A percentile compares a stretch with the other conserved stretches of the same genome.
Evolutionary conservation across 805 yeast species (phyloP).

Genomic region (Saccharomycopsis sp.): DNA sequence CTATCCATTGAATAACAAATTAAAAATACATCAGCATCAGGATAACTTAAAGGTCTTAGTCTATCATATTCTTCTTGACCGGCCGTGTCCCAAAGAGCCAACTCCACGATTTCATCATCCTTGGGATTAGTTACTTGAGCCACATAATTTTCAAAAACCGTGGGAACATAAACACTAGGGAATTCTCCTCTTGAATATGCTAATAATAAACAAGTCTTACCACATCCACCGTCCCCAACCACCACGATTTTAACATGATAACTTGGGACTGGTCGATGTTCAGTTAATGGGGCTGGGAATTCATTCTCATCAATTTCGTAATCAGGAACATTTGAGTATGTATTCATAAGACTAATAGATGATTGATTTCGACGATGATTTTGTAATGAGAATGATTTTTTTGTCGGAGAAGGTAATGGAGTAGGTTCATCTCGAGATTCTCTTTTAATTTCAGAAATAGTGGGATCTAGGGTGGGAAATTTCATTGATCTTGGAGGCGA

Average conservation of each 20-base stretch:
- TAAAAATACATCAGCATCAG: conserved; percentile 66
- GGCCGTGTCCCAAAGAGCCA: conserved; percentile 84
- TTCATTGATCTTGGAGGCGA: neutral
- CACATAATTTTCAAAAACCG: conserved; percentile 72
- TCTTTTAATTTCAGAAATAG: neutral
- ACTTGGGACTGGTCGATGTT: conserved; percentile 19
- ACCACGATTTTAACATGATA: conserved; percentile 52
- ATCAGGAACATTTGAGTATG: conserved; percentile 15
- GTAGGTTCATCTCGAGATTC: conserved; percentile 5
- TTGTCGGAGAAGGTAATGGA: conserved; percentile 14
- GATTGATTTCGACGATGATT: conserved; percentile 15
- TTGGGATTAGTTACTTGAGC: conserved; percentile 37
- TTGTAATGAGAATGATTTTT: conserved; percentile 5
- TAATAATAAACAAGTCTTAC: conserved; percentile 68
- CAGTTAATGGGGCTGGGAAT: neutral
- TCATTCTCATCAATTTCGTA: conserved; percentile 10
- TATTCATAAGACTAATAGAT: conserved; percentile 12
- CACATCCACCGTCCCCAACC: conserved; percentile 87
- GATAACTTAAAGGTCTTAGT: conserved; percentile 66
- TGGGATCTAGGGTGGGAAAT: conserved; percentile 4
- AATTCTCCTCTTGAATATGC: conserved; percentile 60
- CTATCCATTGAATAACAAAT: conserved; percentile 67
- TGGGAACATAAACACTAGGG: conserved; percentile 69
- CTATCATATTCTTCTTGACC: conserved; percentile 85
- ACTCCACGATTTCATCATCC: conserved; percentile 45